Base-by-base conservation (phyloP, 2,329 filamentous ascomycete genomes). In the Chaetomium sp. region DNA sequence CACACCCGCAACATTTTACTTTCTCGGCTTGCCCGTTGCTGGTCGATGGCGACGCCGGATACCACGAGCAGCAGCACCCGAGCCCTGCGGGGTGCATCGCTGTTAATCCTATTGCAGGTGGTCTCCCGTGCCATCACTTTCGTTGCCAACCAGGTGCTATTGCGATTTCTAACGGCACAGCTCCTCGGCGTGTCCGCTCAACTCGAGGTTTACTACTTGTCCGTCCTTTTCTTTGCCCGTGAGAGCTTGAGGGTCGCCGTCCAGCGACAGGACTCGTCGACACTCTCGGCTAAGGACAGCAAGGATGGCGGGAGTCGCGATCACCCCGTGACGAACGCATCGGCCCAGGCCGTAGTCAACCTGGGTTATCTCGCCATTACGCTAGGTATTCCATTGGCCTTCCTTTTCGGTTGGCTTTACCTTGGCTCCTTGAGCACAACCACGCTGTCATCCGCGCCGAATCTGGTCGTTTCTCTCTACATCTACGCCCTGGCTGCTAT, bases 191-290 rank as follows among this genome's bases (percentile, higher is more conserved):
- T 96, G 5, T 90, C 93, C 1, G 90, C 93, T 0, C 95, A 97
- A 76, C 84, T 99, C 3, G 95, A 99, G 72, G 87, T 98, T 0
- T 97, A 93, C 76, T 93, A 94, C 65, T 90, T 96, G 53, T 92
- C 93, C 0, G 89, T 96, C n/a, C 83, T 99, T 0, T 97, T 96
- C 77, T 98, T 99, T 73, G 90, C 95, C 0, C 86, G 95, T 47
- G 95, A 99, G 78, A 94, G 90, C 72, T 80, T 98, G 57, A 89
- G 95, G 19, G 90, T 97, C n/a, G 93, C 94, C 29, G 86, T 97
- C 42, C 94, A 98, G 78, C 85, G 95, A 59, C 90, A 93, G 70
- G 79, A 80, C 16, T 70, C 77, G n/a, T 74, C 77, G n/a, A 69
- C 67, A 16, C 62, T 57, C 60, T 68, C 5, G 65, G 65, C 12